Base-by-base conservation (phyloP, 2,329 filamentous ascomycete genomes). In the Calonectria hawksworthii region DNA sequence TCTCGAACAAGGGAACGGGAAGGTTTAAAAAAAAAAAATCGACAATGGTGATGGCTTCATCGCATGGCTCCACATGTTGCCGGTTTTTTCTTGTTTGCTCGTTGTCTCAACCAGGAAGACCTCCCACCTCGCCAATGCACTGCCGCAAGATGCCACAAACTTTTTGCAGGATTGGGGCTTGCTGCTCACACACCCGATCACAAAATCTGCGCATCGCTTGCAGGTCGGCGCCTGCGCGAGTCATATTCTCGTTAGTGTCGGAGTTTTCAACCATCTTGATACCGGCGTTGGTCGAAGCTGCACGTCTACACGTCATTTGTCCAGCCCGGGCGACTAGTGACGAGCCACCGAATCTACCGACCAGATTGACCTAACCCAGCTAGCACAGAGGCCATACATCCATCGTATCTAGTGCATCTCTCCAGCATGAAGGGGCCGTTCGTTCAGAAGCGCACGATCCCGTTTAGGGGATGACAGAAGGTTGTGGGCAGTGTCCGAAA, bases 171-270 rank as follows among this genome's bases (percentile, higher is more conserved):
- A 41, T 67, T 32, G 52, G 64, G 28, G 23, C 38, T 61, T 72
- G 64, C 69, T 70, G 64, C 34, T 41, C 44, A 36, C 73, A 68
- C 64, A 65, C 64, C 73, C 68, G 69, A 72, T 68, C 63, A 68
- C 56, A 74, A 47, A 72, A 74, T 65, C 47, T 51, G 70, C 65
- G 32, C 75, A 47, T 75, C 73, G 72, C 70, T 70, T 77, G 75
- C 75, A 75, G 47, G 72, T 68, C 64, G 68, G 68, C 75, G 68
- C 61, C 75, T 75, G 75, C 72, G 77, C 79, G 80, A 81, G 80
- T 81, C 80, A 81, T 75, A 76, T 71, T 47, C 28, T 52, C 50
- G 74, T 75, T 81, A 81, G 79, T 73, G 76, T 76, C 77, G 76
- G 78, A 34, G 59, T 63, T 76, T 76, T 76, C 51, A 71, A 74